Base-by-base conservation (phyloP, 805 yeast genomes). In the Ogataea paraovalis region DNA sequence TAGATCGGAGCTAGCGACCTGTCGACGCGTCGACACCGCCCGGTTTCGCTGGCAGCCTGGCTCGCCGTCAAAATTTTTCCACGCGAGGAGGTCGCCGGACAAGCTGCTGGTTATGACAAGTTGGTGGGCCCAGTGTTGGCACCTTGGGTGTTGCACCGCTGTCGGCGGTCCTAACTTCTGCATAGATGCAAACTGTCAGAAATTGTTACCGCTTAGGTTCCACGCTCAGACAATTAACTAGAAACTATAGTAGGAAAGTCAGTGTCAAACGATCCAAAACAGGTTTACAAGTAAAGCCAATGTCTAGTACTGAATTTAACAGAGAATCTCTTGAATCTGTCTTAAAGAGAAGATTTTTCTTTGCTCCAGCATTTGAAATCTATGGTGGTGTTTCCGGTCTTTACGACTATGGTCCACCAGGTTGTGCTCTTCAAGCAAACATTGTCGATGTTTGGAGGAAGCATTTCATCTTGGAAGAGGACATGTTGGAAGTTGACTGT, bases 351-450 rank as follows among this genome's bases (percentile, higher is more conserved):
- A 82, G 99, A 67, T 94, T 94, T 75, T 94, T 94, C 72, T 95
- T 80, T 67, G 97, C 98, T 16, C 99, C 99, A 55, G 84, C 98
- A 32, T 94, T 94, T 62, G 99, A 94, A 67, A 81, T 92, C 54
- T 94, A 94, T 68, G 99, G 99, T 58, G 99, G 99, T 69, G 98
- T 94, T 41, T 87, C 97, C 42, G 99, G 99, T 56, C 77, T 94
- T 49, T 94, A 88, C 69, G 99, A 94, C 69, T 94, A 91, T 66
- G 99, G 99, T 73, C 99, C 99, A 54, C 97, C 99, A 67, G 99
- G 99, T 53, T 92, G 98, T 75, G 95, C 98, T 12, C 80, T 94
- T 71, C 98, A 92, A 75, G 96, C 97, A 61, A 92, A 94, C 69
- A 78, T 94, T 53, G 75, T 94, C 52, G 99, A 95, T 64, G 78